Percentiles rank a stretch among this genome's conserved stretches.
Evolutionary conservation across 2,329 filamentous ascomycete species (phyloP).

Genomic region (Diaporthe destruens): DNA sequence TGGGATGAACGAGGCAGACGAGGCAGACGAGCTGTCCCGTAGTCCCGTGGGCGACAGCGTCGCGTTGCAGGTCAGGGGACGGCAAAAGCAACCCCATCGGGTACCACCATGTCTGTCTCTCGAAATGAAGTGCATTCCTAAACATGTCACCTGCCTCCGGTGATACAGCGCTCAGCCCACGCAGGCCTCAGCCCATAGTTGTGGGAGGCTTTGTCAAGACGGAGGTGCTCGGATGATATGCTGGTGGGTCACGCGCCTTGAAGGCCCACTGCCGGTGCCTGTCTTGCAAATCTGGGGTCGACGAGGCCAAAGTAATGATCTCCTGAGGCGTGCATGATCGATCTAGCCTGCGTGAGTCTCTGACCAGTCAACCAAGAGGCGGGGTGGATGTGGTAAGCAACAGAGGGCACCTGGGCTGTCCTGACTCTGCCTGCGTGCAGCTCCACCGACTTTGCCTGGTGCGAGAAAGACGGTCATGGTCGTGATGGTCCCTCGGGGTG

Average conservation of each 20-base stretch:
- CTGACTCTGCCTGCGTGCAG: not conserved
- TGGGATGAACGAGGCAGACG: conserved; percentile 14
- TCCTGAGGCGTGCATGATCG: conserved; percentile 9
- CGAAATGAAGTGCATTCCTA: conserved; percentile 11
- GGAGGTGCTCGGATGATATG: conserved; percentile 8
- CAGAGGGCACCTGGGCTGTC: not conserved
- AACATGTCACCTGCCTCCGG: conserved; percentile 21
- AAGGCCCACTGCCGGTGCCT: not conserved
- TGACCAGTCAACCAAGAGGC: not conserved
- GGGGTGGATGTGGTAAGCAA: not conserved
- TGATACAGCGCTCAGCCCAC: conserved; percentile 3
- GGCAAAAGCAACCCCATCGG: conserved; percentile 12
- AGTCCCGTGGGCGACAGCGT: conserved; percentile 1
- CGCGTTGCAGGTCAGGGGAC: conserved; percentile 28
- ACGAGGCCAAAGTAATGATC: not conserved
- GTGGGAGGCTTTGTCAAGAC: conserved; percentile 1
- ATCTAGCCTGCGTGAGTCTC: not conserved
- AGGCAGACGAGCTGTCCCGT: not conserved
- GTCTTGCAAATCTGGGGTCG: not conserved
- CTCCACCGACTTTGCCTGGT: not conserved
- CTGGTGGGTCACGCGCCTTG: not conserved
- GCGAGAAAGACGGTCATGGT: not conserved
- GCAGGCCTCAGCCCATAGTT: not conserved
- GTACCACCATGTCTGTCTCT: conserved; percentile 7
- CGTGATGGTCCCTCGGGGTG: not conserved